Percentiles rank a stretch among this genome's conserved stretches.
Conservation (phyloP, 768 basidiomycete species). For the Tricholoma terreum region DNA sequence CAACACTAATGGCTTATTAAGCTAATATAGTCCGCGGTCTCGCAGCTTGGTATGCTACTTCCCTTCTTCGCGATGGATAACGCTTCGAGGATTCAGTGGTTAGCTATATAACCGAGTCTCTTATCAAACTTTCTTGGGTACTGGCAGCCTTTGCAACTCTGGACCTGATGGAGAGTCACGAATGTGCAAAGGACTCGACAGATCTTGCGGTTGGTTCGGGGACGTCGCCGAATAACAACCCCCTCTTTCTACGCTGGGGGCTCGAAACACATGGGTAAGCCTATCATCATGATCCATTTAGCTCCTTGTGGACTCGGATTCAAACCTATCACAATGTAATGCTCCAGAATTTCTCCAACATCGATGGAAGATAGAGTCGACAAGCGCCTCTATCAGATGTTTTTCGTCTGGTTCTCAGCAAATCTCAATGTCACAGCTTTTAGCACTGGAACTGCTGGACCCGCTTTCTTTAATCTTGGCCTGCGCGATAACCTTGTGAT, state of each 20-base stretch:
- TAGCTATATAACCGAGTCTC: too few species aligned
- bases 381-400: slow-evolving; percentile 57
- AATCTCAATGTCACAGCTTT: slow-evolving; percentile 70
- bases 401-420: slow-evolving; percentile 71
- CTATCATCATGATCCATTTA: neutral
- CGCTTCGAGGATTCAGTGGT: too few species aligned
- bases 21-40: too few species aligned
- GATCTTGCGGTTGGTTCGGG: neutral
- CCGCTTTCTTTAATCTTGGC: slow-evolving; percentile 52
- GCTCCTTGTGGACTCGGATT: neutral
- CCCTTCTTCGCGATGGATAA: too few species aligned
- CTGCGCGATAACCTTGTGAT: slow-evolving; percentile 51
- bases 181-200: too few species aligned
- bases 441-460: slow-evolving; percentile 58
- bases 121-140: too few species aligned
- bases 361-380: slow-evolving; percentile 49
- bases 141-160: too few species aligned
- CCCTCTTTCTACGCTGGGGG: slow-evolving; percentile 26
- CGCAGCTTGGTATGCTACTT: too few species aligned
- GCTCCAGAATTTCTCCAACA: slow-evolving; percentile 50
- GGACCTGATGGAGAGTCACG: too few species aligned
- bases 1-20: too few species aligned
- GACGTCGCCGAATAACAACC: slow-evolving; percentile 11
- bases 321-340: neutral
- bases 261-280: slow-evolving; percentile 32